Percentiles rank a stretch among this genome's conserved stretches.
These are phyloP conservation scores for Lentinula aciculospora DNA, from an alignment of 768 basidiomycete genomes.

Conservation along the genomic window DNA sequence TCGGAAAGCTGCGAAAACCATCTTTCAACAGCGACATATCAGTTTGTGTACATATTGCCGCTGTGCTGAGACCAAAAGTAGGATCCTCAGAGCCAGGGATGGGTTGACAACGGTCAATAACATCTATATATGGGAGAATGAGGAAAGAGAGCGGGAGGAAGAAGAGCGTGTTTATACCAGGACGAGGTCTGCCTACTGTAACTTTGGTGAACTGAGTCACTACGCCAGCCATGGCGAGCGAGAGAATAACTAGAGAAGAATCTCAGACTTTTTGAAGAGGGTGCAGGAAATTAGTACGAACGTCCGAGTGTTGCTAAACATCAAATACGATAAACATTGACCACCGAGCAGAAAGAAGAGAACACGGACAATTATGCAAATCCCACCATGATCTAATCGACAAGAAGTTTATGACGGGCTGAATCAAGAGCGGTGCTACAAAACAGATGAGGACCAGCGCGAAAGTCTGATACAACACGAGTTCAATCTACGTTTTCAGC, in stretches of 20 bases:
- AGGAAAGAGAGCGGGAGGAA: neutral
- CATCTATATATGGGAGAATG: conserved; percentile 30
- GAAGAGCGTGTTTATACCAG: conserved; percentile 39
- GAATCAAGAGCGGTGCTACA: conserved; percentile 64
- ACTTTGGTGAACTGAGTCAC: conserved; percentile 85
- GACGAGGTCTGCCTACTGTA: conserved; percentile 85
- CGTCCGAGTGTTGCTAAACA: conserved; percentile 36
- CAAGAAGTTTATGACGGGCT: conserved; percentile 62
- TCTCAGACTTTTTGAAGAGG: neutral
- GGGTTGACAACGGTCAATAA: conserved; percentile 71
- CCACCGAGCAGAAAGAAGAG: conserved; percentile 12
- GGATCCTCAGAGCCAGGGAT: conserved; percentile 57
- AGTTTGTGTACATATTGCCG: conserved; percentile 74
- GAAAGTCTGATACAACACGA: conserved; percentile 26
- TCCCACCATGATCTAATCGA: conserved; percentile 90
- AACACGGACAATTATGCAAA: conserved; percentile 57
- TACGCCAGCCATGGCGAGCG: conserved; percentile 67
- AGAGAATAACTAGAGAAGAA: conserved; percentile 50
- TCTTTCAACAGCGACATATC: conserved; percentile 55
- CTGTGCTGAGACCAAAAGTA: conserved; percentile 66
- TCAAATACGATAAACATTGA: neutral
- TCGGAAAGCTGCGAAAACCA: conserved; percentile 91
- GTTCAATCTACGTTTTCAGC: conserved; percentile 3
- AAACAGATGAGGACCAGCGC: conserved; percentile 48
- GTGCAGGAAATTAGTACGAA: conserved; percentile 13